Percentiles rank a stretch among this genome's conserved stretches.
These are phyloP conservation scores for Skeletonema tropicum DNA, from an alignment of 108 stramenopile genomes.

Conservation along the genomic window DNA sequence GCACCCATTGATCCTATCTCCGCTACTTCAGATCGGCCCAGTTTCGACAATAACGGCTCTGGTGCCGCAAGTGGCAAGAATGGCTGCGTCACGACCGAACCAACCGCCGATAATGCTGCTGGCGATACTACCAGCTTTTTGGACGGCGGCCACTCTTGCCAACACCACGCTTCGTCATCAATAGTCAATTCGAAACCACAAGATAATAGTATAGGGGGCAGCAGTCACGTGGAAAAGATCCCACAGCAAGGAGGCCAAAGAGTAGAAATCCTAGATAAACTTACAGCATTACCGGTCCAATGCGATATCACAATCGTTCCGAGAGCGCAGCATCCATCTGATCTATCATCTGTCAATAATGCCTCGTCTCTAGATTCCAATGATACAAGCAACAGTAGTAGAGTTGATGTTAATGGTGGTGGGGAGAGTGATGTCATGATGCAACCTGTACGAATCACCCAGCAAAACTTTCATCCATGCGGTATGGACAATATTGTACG, in stretches of 20 bases:
- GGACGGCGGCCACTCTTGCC: neutral
- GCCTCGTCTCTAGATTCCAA: neutral
- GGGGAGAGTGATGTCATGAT: neutral
- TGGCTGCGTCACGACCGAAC: neutral
- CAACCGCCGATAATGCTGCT: neutral
- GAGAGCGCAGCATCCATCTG: neutral
- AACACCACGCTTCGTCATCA: neutral
- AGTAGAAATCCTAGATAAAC: slow-evolving; percentile 3
- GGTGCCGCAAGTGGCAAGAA: neutral
- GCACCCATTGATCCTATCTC: neutral
- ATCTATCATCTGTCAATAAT: neutral
- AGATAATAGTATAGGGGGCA: neutral
- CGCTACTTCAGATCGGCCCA: neutral
- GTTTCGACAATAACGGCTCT: neutral
- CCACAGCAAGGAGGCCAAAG: neutral
- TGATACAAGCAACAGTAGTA: too few relatives aligned
- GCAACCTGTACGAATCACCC: neutral
- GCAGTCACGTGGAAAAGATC: neutral
- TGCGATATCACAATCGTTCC: slow-evolving; percentile 36
- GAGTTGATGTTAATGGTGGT: too few relatives aligned
- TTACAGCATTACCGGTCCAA: slow-evolving; percentile 33
- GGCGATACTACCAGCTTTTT: neutral
- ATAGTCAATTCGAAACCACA: neutral
- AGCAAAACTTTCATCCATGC: slow-evolving; percentile 15
- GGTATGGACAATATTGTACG: slow-evolving; percentile 17